A percentile compares a stretch with the other conserved stretches of the same genome.
Conservation (phyloP, 768 basidiomycete species). For the Asterophora parasitica region DNA sequence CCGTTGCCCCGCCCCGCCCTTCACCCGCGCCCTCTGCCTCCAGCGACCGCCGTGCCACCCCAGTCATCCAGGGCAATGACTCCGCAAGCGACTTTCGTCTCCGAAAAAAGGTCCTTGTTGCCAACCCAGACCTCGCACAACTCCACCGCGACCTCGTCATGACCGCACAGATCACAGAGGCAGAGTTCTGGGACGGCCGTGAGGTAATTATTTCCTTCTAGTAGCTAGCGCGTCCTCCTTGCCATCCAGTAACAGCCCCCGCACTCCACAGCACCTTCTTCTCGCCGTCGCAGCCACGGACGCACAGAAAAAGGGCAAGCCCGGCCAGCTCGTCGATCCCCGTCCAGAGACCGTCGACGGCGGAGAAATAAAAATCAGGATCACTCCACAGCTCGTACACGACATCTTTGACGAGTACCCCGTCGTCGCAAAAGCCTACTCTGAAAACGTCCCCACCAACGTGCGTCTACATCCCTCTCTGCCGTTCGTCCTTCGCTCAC, state of each 20-base stretch:
- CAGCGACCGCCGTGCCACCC: constrained; percentile 47
- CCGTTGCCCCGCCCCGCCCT: constrained; percentile 44
- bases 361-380: constrained; percentile 84
- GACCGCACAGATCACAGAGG: constrained; percentile 78
- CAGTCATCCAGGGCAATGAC: constrained; percentile 53
- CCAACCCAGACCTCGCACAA: constrained; percentile 69
- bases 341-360: constrained; percentile 79
- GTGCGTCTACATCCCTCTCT: constrained; percentile 33
- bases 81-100: constrained; percentile 65
- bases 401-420: constrained; percentile 99
- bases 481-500: constrained; percentile 3
- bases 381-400: constrained; percentile 87
- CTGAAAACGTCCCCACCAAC: constrained; percentile 86
- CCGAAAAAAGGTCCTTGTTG: constrained; percentile 73
- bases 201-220: too few species aligned
- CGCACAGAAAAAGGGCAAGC: constrained; percentile 72
- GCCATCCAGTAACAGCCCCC: constrained; percentile 11
- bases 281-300: constrained; percentile 72
- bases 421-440: constrained; percentile 87
- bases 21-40: constrained; percentile 64
- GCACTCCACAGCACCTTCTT: constrained; percentile 56
- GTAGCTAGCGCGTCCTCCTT: constrained; percentile 15
- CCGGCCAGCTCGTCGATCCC: constrained; percentile 83
- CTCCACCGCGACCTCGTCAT: constrained; percentile 90
- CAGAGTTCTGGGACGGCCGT: constrained; percentile 96